Evolutionary conservation across 2,329 filamentous ascomycete genomes (phyloP).

Genomic region (Fusarium praegraminearum): DNA sequence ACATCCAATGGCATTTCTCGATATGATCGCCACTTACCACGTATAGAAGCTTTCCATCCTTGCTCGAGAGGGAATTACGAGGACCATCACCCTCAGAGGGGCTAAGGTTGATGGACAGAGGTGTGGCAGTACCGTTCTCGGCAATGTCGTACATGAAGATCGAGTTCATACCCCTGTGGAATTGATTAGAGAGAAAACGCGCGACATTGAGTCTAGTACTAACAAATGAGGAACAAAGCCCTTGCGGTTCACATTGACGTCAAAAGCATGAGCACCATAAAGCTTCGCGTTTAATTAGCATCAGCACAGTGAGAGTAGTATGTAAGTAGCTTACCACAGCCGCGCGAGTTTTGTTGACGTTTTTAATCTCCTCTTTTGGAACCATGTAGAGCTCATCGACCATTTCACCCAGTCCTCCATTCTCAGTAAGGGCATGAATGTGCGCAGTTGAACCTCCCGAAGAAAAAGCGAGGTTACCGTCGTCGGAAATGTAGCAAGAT

Average conservation of each 20-base stretch:
- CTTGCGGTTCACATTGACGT: constrained; percentile 9
- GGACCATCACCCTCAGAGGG: constrained; percentile 9
- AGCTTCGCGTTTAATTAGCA: not conserved
- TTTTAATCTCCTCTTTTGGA: not conserved
- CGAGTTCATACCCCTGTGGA: not conserved
- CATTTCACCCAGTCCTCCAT: not conserved
- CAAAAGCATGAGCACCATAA: constrained; percentile 10
- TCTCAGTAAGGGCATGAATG: constrained; percentile 1
- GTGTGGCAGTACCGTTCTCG: constrained; percentile 1
- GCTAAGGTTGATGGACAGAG: constrained; percentile 5
- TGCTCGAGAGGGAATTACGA: constrained; percentile 8
- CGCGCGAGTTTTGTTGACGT: constrained; percentile 9
- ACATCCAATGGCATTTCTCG: accelerated
- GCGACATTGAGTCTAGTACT: accelerated
- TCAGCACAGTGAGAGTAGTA: accelerated
- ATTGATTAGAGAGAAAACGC: not conserved
- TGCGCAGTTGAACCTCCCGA: constrained; percentile 11
- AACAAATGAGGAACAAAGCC: constrained; percentile 11
- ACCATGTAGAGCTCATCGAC: constrained; percentile 6
- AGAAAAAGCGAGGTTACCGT: constrained; percentile 4
- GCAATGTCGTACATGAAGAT: constrained; percentile 19
- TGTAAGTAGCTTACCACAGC: not conserved
- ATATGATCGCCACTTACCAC: not conserved
- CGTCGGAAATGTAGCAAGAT: constrained; percentile 8
- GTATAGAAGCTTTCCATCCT: constrained; percentile 12